Conservation (phyloP, 495 filamentous ascomycete genomes). For the Massariosphaeria phaeospora region DNA sequence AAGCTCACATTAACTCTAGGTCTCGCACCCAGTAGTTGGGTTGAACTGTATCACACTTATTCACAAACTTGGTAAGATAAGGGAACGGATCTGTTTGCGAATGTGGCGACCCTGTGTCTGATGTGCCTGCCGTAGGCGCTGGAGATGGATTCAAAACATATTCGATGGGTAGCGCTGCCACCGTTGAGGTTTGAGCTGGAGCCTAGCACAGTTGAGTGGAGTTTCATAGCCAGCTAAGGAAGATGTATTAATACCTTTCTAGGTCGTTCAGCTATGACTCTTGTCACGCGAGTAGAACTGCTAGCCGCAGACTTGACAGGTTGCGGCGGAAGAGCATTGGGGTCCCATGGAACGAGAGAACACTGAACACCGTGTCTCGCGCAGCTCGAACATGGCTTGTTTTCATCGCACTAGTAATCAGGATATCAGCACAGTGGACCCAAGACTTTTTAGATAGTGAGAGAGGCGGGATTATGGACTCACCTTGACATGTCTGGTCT, state of each 20-base stretch:
- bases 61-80: conserved; percentile 16
- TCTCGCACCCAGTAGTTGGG: conserved; percentile 26
- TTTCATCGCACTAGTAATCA: conserved; percentile 24
- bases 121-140: not conserved
- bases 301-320: too few relatives aligned
- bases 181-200: not conserved
- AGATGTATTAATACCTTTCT: too few relatives aligned
- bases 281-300: too few relatives aligned
- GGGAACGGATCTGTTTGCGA: conserved; percentile 6
- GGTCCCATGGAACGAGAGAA: conserved; percentile 24
- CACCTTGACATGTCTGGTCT: conserved; percentile 30
- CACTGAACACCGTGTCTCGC: conserved; percentile 24
- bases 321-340: not conserved
- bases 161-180: conserved; percentile 16
- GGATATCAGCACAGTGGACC: not conserved
- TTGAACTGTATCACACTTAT: conserved; percentile 11
- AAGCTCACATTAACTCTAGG: conserved; percentile 28
- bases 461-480: not conserved
- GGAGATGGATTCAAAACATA: conserved; percentile 16
- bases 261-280: too few relatives aligned
- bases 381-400: conserved; percentile 23
- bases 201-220: not conserved
- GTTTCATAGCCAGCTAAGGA: too few relatives aligned
- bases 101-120: conserved; percentile 2
- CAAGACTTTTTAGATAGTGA: not conserved